phyloP scores from a whole-genome alignment of 2,329 filamentous ascomycete species.

The Beauveria varroae region DNA sequence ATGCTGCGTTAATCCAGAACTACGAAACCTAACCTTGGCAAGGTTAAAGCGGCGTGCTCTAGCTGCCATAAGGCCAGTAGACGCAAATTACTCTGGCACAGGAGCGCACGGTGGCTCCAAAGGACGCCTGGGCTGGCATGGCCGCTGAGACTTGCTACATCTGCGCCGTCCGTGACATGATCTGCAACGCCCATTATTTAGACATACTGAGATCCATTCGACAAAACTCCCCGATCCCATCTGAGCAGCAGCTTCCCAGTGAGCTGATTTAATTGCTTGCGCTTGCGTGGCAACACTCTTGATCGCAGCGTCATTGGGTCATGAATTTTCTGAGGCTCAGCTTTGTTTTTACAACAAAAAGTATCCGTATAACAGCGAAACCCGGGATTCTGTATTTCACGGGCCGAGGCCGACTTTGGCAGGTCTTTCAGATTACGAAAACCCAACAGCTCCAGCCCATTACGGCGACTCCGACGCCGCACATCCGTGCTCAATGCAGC shows the following conservation, averaged over 20 bases:
- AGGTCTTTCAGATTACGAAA: neutral
- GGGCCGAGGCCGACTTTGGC: neutral
- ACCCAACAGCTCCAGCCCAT: neutral
- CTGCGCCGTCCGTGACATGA: neutral
- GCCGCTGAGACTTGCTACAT: neutral
- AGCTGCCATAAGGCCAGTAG: no score
- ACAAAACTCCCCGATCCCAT: neutral
- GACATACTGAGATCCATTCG: neutral
- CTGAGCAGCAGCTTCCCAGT: neutral
- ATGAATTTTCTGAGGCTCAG: neutral
- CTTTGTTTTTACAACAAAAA: neutral
- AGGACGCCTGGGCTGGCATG: neutral
- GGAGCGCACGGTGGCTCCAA: neutral
- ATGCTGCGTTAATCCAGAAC: no score
- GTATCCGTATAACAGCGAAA: no score
- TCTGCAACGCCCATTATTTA: neutral
- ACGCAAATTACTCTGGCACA: neutral
- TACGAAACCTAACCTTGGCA: no score
- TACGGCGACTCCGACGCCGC: slow-evolving; percentile 4
- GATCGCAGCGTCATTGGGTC: neutral
- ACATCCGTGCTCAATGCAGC: slow-evolving; percentile 7
- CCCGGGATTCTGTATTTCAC: neutral
- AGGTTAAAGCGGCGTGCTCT: no score
- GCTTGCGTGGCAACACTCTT: no score
- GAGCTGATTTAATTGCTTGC: neutral